phyloP scores from a whole-genome alignment of 164 flowering plant species.

The Stephania yunnanensis region DNA sequence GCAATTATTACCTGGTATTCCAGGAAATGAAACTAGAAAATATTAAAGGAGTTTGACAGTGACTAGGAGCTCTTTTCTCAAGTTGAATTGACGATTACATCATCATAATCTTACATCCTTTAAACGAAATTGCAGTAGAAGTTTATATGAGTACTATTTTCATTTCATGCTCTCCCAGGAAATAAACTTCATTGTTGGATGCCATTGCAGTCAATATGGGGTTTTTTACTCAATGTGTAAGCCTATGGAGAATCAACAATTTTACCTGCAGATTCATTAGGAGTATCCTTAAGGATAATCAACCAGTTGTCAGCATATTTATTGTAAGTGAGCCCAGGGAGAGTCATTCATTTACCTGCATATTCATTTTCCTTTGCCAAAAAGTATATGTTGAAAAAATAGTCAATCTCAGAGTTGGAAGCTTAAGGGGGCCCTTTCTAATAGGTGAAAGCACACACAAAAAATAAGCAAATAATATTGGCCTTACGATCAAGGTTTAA shows the following conservation, averaged over 20 bases:
- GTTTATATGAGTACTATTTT: not conserved
- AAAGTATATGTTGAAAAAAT: too few relatives aligned
- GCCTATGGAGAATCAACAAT: not conserved
- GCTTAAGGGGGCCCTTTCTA: not conserved
- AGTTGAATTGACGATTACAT: not conserved
- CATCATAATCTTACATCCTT: not conserved
- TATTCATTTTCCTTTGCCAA: not conserved
- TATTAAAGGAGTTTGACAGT: not conserved
- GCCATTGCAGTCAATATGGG: not conserved
- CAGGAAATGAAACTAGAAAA: not conserved
- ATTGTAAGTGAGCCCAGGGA: not conserved
- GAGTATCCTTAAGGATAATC: too few relatives aligned
- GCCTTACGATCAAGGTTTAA: not conserved
- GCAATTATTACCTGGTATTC: not conserved
- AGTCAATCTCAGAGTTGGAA: not conserved
- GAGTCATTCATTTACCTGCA: not conserved
- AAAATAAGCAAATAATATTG: too few relatives aligned
- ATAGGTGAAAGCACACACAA: not conserved
- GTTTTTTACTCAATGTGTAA: not conserved
- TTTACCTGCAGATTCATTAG: too few relatives aligned
- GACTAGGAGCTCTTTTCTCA: not conserved
- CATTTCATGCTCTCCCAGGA: not conserved
- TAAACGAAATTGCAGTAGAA: not conserved
- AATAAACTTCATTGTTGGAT: too few relatives aligned
- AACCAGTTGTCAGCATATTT: too few relatives aligned